Evolutionary conservation across 495 filamentous ascomycete species (phyloP).

Genomic region (Daldinia vernicosa): DNA sequence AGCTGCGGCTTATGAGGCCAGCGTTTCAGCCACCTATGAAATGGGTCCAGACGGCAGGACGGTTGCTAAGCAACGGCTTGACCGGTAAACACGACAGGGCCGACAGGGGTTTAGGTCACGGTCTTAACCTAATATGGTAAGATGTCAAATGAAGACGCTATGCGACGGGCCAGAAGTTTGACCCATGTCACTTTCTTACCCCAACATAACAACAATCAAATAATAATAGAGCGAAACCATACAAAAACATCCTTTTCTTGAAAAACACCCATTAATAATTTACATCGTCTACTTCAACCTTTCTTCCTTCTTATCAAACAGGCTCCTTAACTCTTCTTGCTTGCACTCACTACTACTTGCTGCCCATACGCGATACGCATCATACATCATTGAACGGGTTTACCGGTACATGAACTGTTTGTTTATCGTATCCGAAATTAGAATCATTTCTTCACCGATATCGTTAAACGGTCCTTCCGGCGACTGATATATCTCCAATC

Average conservation of each 20-base stretch:
- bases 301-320: slow-evolving; percentile 9
- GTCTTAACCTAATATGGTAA: slow-evolving; percentile 31
- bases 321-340: slow-evolving; percentile 3
- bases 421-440: slow-evolving; percentile 25
- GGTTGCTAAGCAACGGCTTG: slow-evolving; percentile 44
- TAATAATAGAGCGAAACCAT: slow-evolving; percentile 38
- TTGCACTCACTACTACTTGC: slow-evolving; percentile 18
- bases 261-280: slow-evolving; percentile 20
- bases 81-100: slow-evolving; percentile 34
- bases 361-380: neutral
- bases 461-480: slow-evolving; percentile 15
- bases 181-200: slow-evolving; percentile 27
- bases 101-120: neutral
- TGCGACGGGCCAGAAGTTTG: slow-evolving; percentile 23
- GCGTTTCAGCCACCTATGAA: slow-evolving; percentile 37
- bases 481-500: slow-evolving; percentile 1
- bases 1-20: slow-evolving; percentile 31
- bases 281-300: slow-evolving; percentile 19
- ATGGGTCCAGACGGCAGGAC: neutral
- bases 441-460: slow-evolving; percentile 1
- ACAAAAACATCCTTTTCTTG: slow-evolving; percentile 48
- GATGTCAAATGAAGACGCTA: slow-evolving; percentile 36
- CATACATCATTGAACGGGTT: slow-evolving; percentile 12
- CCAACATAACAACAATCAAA: slow-evolving; percentile 49
- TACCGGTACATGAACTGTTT: slow-evolving; percentile 15